These are phyloP conservation scores for Floccularia luteovirens DNA, from an alignment of 768 basidiomycete species.

Conservation along the genomic window DNA sequence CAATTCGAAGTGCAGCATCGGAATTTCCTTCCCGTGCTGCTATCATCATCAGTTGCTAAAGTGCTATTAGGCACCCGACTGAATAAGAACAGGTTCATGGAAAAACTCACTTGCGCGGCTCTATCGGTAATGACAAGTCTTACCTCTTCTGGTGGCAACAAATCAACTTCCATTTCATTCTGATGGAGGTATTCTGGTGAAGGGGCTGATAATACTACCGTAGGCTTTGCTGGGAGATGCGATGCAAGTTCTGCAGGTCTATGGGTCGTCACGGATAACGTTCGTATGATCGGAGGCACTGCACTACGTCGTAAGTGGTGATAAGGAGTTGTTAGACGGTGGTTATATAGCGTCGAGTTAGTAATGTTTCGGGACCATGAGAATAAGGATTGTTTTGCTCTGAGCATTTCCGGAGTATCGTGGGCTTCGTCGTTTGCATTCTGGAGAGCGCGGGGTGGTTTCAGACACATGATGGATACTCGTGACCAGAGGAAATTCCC, in stretches of 20 bases:
- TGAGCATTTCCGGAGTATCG: too few relatives aligned
- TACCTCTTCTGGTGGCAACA: slow-evolving; percentile 45
- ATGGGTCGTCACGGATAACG: slow-evolving; percentile 14
- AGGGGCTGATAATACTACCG: slow-evolving; percentile 42
- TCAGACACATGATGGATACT: too few relatives aligned
- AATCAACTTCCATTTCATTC: slow-evolving; percentile 58
- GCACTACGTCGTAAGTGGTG: neutral
- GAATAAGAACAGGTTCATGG: slow-evolving; percentile 1
- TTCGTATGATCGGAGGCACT: slow-evolving; percentile 1
- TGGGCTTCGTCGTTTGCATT: too few relatives aligned
- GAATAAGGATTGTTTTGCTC: too few relatives aligned
- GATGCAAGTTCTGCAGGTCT: slow-evolving; percentile 28
- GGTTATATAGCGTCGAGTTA: too few relatives aligned
- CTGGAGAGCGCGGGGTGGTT: too few relatives aligned
- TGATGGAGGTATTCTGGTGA: slow-evolving; percentile 44
- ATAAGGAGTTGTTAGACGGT: too few relatives aligned
- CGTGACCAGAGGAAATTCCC: too few relatives aligned
- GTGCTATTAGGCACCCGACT: slow-evolving; percentile 2
- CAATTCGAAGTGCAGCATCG: slow-evolving; percentile 65
- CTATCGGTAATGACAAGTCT: slow-evolving; percentile 59
- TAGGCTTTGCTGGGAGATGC: slow-evolving; percentile 37
- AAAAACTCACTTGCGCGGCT: slow-evolving; percentile 58
- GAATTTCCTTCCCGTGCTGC: slow-evolving; percentile 56
- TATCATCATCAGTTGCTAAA: slow-evolving; percentile 75
- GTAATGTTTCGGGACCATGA: too few relatives aligned